Conservation (phyloP, 768 basidiomycete species). For the Pisolithus orientalis region DNA sequence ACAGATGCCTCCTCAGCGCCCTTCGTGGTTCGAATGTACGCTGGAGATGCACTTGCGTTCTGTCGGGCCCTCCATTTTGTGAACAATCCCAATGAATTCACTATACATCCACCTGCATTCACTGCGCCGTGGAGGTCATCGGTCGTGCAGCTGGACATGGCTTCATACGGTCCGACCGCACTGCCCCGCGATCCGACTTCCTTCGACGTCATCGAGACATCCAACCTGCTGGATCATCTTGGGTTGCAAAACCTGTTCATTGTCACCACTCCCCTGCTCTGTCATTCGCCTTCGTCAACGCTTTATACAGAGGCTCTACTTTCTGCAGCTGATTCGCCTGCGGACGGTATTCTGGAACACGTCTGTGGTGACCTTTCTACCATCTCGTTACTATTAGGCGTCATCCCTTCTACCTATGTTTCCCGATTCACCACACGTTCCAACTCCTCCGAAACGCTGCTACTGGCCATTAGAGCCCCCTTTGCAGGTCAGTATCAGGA, state of each 20-base stretch:
- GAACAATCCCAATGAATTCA: not conserved
- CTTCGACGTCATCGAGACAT: conserved; percentile 30
- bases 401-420: conserved; percentile 19
- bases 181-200: conserved; percentile 17
- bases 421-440: conserved; percentile 26
- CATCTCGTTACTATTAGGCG: conserved; percentile 22
- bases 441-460: conserved; percentile 17
- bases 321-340: conserved; percentile 4
- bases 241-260: conserved; percentile 24
- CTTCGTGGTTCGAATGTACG: conserved; percentile 24
- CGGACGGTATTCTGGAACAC: conserved; percentile 14
- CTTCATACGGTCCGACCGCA: conserved; percentile 12
- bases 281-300: conserved; percentile 15
- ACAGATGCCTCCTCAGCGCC: conserved; percentile 1
- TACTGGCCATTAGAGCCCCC: not conserved
- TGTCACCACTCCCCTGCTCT: conserved; percentile 18
- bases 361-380: conserved; percentile 24
- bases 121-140: conserved; percentile 19
- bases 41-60: conserved; percentile 23
- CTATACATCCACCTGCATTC: conserved; percentile 11
- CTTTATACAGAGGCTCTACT: conserved; percentile 26
- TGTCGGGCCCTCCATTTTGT: conserved; percentile 20
- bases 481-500: conserved; percentile 13
- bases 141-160: conserved; percentile 16
- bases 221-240: conserved; percentile 26